phyloP scores from a whole-genome alignment of 2,329 filamentous ascomycete genomes.

The Cladosporium sp. region DNA sequence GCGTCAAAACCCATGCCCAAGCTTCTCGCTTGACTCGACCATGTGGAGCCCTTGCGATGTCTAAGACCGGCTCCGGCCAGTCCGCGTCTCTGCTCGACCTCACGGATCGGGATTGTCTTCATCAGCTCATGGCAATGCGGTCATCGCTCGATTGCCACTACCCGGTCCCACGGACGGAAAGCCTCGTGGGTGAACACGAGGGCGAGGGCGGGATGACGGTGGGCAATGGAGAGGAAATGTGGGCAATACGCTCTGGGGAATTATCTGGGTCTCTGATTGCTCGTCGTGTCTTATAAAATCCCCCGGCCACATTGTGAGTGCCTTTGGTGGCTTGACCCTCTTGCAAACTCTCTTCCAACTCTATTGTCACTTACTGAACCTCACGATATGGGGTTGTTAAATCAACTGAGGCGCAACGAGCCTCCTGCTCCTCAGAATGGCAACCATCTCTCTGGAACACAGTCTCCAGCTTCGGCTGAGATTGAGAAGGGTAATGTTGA shows the following conservation, averaged over 20 bases:
- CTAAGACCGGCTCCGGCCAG: constrained; percentile 16
- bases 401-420: constrained; percentile 13
- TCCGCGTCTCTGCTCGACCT: constrained; percentile 6
- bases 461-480: constrained; percentile 11
- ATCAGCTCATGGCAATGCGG: constrained; percentile 3
- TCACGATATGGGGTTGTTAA: constrained; percentile 4
- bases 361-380: background rate
- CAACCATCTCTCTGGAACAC: background rate
- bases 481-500: constrained; percentile 10
- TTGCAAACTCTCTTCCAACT: background rate
- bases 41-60: constrained; percentile 9
- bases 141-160: constrained; percentile 13
- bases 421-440: constrained; percentile 17
- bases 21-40: constrained; percentile 15
- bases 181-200: constrained; percentile 11
- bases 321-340: background rate
- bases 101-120: background rate
- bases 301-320: background rate
- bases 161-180: constrained; percentile 4
- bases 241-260: constrained; percentile 7
- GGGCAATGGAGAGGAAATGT: constrained; percentile 12
- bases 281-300: constrained; percentile 4
- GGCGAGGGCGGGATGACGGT: constrained; percentile 16
- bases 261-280: background rate
- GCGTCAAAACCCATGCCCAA: constrained; percentile 6